phyloP scores from a whole-genome alignment of 495 filamentous ascomycete species.

The Penicillium lividum region DNA sequence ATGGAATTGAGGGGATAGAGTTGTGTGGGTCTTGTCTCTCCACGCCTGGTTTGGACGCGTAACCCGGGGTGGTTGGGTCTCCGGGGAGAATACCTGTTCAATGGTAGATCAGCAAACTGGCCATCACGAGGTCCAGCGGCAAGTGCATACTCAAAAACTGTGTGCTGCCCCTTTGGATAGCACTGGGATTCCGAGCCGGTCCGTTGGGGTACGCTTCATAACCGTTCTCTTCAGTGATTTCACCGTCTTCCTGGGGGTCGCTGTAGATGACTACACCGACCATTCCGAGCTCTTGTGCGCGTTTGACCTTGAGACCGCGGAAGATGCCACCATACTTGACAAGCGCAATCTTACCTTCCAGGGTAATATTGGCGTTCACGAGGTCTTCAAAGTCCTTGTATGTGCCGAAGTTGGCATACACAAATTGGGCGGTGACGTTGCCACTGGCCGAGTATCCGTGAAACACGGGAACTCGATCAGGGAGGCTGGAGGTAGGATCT shows the following conservation, averaged over 20 bases:
- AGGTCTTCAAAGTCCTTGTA: constrained; percentile 85
- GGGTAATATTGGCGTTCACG: constrained; percentile 67
- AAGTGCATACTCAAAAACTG: constrained; percentile 69
- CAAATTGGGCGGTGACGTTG: constrained; percentile 81
- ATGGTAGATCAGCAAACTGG: not conserved
- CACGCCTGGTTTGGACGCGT: constrained; percentile 86
- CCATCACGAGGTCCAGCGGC: not conserved
- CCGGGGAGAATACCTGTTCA: constrained; percentile 57
- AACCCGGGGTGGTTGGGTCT: constrained; percentile 87
- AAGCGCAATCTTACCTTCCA: constrained; percentile 84
- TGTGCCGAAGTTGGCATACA: constrained; percentile 89
- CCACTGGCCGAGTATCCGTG: constrained; percentile 93
- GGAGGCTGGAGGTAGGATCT: constrained; percentile 71
- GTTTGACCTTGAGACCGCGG: constrained; percentile 88
- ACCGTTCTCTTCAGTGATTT: constrained; percentile 78
- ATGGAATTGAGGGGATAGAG: constrained; percentile 82
- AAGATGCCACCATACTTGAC: constrained; percentile 86
- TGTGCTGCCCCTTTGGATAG: constrained; percentile 88
- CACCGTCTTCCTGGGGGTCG: constrained; percentile 88
- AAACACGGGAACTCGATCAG: constrained; percentile 84
- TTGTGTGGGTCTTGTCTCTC: constrained; percentile 70
- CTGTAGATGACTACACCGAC: constrained; percentile 81
- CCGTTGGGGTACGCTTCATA: constrained; percentile 80
- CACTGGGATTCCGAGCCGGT: constrained; percentile 82
- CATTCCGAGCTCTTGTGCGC: constrained; percentile 90